These are phyloP conservation scores for Aegilops bicornis DNA, from an alignment of 176 grass and related monocot genomes.

Conservation along the genomic window DNA sequence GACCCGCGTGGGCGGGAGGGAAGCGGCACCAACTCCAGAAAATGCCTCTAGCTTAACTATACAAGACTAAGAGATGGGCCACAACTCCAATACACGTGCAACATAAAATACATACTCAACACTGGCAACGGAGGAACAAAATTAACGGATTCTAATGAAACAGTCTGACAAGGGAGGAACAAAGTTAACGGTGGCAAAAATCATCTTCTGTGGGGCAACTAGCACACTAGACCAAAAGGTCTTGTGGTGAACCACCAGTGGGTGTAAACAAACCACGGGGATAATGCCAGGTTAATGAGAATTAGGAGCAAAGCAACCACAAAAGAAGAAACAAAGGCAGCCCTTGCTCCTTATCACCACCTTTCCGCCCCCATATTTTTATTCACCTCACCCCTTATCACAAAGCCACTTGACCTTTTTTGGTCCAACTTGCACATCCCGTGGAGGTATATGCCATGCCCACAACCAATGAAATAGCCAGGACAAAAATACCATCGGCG, in stretches of 20 bases:
- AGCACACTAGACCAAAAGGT: slow-evolving; percentile 15
- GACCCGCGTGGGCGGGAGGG: too few species aligned
- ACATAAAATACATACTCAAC: too few species aligned
- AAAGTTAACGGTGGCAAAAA: slow-evolving; percentile 20
- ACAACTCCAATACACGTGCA: too few species aligned
- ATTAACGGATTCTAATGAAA: neutral
- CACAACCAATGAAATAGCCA: neutral
- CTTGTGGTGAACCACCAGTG: slow-evolving; percentile 29
- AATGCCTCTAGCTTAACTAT: too few species aligned
- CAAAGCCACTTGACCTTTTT: slow-evolving; percentile 11
- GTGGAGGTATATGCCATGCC: neutral
- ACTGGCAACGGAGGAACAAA: too few species aligned
- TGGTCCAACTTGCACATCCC: slow-evolving; percentile 24
- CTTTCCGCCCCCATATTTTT: slow-evolving; percentile 27
- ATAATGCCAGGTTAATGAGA: slow-evolving; percentile 63
- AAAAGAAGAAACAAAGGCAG: neutral
- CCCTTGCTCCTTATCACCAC: slow-evolving; percentile 23
- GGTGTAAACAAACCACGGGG: slow-evolving; percentile 27
- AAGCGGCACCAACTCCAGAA: too few species aligned
- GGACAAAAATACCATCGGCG: neutral
- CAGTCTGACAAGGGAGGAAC: neutral
- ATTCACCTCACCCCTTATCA: slow-evolving; percentile 21
- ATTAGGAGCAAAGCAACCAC: slow-evolving; percentile 39
- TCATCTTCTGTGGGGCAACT: neutral
- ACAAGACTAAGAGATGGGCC: too few species aligned